Evolutionary conservation across 352 stramenopile species (phyloP).

Genomic region (Phytophthora ramorum): DNA sequence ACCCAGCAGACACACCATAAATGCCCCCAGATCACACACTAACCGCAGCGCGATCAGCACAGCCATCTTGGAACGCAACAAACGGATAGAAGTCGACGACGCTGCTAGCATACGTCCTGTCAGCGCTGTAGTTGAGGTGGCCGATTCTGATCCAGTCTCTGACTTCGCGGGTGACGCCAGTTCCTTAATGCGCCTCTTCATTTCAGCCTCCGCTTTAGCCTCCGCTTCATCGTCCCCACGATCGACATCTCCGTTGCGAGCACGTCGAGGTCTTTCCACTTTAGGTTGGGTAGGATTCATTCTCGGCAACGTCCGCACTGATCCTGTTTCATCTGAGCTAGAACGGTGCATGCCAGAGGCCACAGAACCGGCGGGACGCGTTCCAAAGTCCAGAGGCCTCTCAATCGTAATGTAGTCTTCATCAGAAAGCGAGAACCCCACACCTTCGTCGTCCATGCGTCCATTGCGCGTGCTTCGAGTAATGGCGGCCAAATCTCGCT

Average conservation of each 20-base stretch:
- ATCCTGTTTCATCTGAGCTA: slow-evolving; percentile 27
- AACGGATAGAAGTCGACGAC: slow-evolving; percentile 36
- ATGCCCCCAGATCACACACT: slow-evolving; percentile 63
- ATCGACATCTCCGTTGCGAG: slow-evolving; percentile 6
- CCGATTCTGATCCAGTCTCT: slow-evolving; percentile 45
- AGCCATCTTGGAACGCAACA: slow-evolving; percentile 39
- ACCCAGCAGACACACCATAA: slow-evolving; percentile 84
- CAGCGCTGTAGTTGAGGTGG: slow-evolving; percentile 58
- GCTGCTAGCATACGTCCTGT: slow-evolving; percentile 45
- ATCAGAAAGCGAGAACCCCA: slow-evolving; percentile 62
- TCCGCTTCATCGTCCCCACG: slow-evolving; percentile 13
- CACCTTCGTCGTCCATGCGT: slow-evolving; percentile 38
- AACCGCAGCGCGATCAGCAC: slow-evolving; percentile 50
- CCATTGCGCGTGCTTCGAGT: slow-evolving; percentile 49
- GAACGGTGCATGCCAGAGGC: slow-evolving; percentile 17
- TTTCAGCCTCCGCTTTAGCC: slow-evolving; percentile 28
- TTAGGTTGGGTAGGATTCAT: slow-evolving; percentile 25
- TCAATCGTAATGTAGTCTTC: slow-evolving; percentile 79
- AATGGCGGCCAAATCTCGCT: slow-evolving; percentile 34
- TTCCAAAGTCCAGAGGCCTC: slow-evolving; percentile 41
- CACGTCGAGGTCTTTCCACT: slow-evolving; percentile 20
- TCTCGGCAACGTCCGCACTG: slow-evolving; percentile 18
- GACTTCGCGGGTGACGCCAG: slow-evolving; percentile 64
- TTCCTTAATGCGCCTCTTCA: slow-evolving; percentile 40
- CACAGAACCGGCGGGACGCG: slow-evolving; percentile 7